A percentile compares a stretch with the other conserved stretches of the same genome.
These are phyloP conservation scores for Kentomonas sorsogonicus DNA, from an alignment of 208 protist genomes.

Conservation along the genomic window DNA sequence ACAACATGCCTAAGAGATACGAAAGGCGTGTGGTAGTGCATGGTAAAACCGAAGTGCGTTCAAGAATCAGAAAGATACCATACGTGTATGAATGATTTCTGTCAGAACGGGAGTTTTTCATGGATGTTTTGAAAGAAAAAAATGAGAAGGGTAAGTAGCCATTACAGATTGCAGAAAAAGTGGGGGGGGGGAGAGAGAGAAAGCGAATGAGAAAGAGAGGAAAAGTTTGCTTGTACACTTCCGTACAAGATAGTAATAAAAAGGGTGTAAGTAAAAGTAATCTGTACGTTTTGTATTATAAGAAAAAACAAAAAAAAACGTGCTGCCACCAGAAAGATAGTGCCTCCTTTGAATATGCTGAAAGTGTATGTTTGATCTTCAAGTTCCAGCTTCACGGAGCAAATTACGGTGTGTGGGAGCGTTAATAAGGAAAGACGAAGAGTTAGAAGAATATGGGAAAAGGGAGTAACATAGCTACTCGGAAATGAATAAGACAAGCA, in stretches of 20 bases:
- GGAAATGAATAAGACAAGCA: conserved; percentile 1
- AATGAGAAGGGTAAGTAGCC: background rate
- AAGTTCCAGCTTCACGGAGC: background rate
- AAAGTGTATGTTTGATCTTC: background rate
- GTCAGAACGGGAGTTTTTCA: too few species aligned
- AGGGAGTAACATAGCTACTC: background rate
- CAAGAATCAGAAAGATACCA: background rate
- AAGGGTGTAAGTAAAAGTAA: background rate
- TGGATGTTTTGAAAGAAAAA: background rate
- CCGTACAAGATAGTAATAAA: background rate
- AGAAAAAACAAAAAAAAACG: conserved; percentile 1
- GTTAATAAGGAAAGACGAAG: conserved; percentile 6
- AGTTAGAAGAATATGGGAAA: conserved; percentile 2
- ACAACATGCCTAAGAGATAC: background rate
- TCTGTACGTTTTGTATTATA: background rate
- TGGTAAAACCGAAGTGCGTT: background rate
- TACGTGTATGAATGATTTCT: background rate
- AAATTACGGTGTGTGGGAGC: background rate
- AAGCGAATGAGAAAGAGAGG: background rate
- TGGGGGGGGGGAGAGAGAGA: background rate
- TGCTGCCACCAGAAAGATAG: background rate
- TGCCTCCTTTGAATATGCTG: background rate
- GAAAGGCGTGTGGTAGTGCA: background rate
- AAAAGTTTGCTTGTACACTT: background rate
- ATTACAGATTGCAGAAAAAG: background rate